Base-by-base conservation (phyloP, 192 early-diverging fungal genomes). In the Coemansia sp. region DNA sequence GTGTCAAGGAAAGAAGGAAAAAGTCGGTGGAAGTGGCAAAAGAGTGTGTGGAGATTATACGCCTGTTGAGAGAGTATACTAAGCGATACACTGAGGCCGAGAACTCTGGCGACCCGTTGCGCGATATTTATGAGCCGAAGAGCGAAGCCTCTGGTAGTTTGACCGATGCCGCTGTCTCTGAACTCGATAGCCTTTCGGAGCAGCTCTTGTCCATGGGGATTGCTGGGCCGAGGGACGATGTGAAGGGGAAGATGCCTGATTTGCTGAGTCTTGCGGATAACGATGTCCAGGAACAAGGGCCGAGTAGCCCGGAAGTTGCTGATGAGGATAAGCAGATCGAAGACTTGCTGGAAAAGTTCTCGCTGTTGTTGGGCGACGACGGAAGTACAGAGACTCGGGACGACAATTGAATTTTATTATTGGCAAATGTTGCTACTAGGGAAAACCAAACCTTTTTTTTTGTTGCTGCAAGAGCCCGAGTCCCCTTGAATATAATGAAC, bases 1-100 rank as follows among this genome's bases (percentile, higher is more conserved):
- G 50, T 15, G 64, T 64, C 12, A 65, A 65, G 9, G 71, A 78
- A 27, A 69, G 73, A n/a, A 53, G 81, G 8, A 47, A 20, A 5
- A 66, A 58, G 24, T 69, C 73, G 1, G 73, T 65, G 3, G 41
- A 64, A 0, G 81, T 83, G 3, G 75, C 81, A 11, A 57, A 66
- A 8, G 76, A 84, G 36, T 84, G 81, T 18, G 64, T 84, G 0
- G 75, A 74, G 20, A 75, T 79, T 18, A 84, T 78, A 18, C 64
- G 47, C 13, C 18, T 79, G 67, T 65, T 84, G 38, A 68, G 70
- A 36, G 34, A 43, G 31, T 74, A 71, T 22, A 65, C 64, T 6
- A 53, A 39, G 24, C 15, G 57, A 60, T 33, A 60, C 15, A 2
- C 15, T 6, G 18, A n/a, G 6, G 33, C 57, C 33, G 57, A 60